Base-by-base conservation (phyloP, 805 yeast genomes). In the Pichia paraexigua region DNA sequence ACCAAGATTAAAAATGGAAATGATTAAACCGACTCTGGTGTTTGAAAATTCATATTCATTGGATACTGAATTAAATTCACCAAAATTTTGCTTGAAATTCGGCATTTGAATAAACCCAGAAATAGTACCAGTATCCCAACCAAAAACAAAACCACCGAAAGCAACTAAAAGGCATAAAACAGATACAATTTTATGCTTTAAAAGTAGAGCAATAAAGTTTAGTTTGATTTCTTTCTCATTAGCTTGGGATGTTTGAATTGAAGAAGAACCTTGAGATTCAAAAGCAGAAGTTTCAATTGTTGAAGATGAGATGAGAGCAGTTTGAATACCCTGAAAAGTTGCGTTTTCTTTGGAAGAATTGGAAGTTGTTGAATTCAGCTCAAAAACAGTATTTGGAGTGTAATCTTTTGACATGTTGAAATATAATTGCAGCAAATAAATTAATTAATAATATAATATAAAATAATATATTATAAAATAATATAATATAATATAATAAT, bases 121-220 rank as follows among this genome's bases (percentile, higher is more conserved):
- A 65, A 83, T 78, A 55, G 88, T 82, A 70, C 88, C 89, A 48
- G 87, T 83, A 70, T 83, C 90, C 76, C 83, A 83, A 52, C 90
- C 90, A 62, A 81, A 84, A 35, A 83, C 82, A 64, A 81, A 83
- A 35, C 90, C 91, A 68, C 88, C 89, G 58, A 84, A 84, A 28
- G 89, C 85, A 55, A 83, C 78, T 51, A 79, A 60, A 13, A 76
- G 60, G 64, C 88, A 81, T 24, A 67, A 69, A 46, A 60, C 9
- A 7, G 64, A 63, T 15, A 61, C 67, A 37, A 61, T 13, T n/a
- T 37, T 11, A 25, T 51, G 53, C 22, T 47, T 51, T 5, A 11
- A 12, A 12, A 46, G 32, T 6, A 46, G 18, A 3, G 18, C 17
- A 20, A 40, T 2, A 20, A 44, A 39, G 10, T 41, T 45, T 15